Base-by-base conservation (phyloP, 768 basidiomycete genomes). In the Leccinum barrowsii region DNA sequence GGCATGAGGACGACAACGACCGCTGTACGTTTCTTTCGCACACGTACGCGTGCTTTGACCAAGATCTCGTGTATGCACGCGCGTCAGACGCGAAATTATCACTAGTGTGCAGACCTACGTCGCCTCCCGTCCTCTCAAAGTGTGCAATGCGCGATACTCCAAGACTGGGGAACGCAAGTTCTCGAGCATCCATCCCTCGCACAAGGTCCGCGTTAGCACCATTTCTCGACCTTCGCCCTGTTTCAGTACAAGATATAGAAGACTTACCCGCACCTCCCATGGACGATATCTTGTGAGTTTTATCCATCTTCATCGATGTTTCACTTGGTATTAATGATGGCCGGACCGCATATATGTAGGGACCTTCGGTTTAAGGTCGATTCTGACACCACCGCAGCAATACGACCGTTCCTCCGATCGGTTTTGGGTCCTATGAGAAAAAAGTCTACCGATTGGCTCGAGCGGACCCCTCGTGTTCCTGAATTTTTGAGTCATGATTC, bases 61-160 rank as follows among this genome's bases (percentile, higher is more conserved):
- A 8, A 48, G 6, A 21, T 49, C 40, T 42, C 40, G n/a, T 42
- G 40, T 19, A 19, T 19, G 40, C 40, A 50, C 24, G 13, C 40
- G 44, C 17, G 49, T 13, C 44, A 78, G 77, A 71, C 44, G 50
- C 64, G 49, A 61, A 51, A 17, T n/a, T 67, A 34, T 62, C 62
- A 21, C 62, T 65, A 4, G 51, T 65, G 3, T 69, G 66, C 52
- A 74, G 77, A 55, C 78, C 75, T 5, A 66, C 81, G n/a, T 65
- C 66, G 58, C 73, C 76, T 10, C 78, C 82, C 11, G 63, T 82
- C 12, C 70, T 70, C 50, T 80, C 84, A 47, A 72, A 74, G 35
- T 73, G 74, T 15, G 78, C 85, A 3, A 72, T 69, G 37, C 76
- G 71, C n/a, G 74, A 78, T 63, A 84, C 82, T 8, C 82, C 81